Base-by-base conservation (phyloP, 2,329 filamentous ascomycete genomes). In the Delphinella strobiligena region DNA sequence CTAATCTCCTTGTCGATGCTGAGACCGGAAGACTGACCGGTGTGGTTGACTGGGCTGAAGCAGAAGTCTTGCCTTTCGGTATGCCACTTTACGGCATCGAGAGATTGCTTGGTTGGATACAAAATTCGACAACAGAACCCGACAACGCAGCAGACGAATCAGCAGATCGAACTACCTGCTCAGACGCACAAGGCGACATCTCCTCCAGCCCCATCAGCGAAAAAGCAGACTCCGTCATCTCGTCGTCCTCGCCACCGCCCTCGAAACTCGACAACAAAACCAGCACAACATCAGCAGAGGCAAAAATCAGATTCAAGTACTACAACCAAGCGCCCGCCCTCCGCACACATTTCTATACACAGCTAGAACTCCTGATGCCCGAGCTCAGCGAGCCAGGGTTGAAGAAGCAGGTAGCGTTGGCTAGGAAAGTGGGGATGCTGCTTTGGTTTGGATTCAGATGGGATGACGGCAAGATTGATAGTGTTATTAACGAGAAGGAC, bases 1-100 rank as follows among this genome's bases (percentile, higher is more conserved):
- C 18, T 19, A 37, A 31, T 9, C 22, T 36, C 15, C 35, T 37
- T 29, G n/a, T 37, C 5, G 34, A 36, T 30, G 2, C 3, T 37
- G n/a, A 12, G 19, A 37, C 35, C 14, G 35, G 24, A 19, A 18
- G 31, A 14, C 16, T 31, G 5, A 10, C 3, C 3, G 35, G 35
- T 11, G 35, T 31, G 11, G 27, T 37, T 11, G 31, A 32, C 14
- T 32, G 31, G 31, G 31, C 31, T 5, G 31, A 32, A 7, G 31
- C 7, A n/a, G 31, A n/a, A 16, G 14, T 32, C 5, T 32, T 27
- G 22, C 7, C 7, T 7, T 27, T 27, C 12, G 22, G 22, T 7
- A 12, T 27, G 22, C 7, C 7, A 27, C 22, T 27, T 7, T 27
- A 27, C 22, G 22, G 22, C 7, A 27, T 27, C 12, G 22, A 27